These are phyloP conservation scores for Sanghuangporus weigelae DNA, from an alignment of 1,284 basidiomycete species.

Conservation along the genomic window DNA sequence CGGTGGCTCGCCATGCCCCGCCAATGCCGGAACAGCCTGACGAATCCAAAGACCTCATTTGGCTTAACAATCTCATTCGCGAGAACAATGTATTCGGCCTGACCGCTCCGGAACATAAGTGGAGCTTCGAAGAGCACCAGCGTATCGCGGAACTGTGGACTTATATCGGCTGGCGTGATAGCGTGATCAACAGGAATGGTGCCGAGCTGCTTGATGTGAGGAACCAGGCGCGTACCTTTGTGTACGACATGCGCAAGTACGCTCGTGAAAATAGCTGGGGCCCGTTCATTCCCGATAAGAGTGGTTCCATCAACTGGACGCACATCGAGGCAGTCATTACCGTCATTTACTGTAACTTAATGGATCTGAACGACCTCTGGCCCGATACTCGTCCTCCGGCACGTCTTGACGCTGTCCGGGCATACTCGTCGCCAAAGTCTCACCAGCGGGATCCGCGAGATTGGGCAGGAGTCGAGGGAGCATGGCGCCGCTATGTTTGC, in stretches of 20 bases:
- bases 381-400: conserved; percentile 39
- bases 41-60: conserved; percentile 19
- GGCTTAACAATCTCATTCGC: conserved; percentile 7
- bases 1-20: conserved; percentile 37
- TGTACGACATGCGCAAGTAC: conserved; percentile 64
- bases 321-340: conserved; percentile 54
- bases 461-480: conserved; percentile 68
- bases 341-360: conserved; percentile 54
- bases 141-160: conserved; percentile 24
- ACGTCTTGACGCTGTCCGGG: conserved; percentile 44
- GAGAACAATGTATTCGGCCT: conserved; percentile 23
- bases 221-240: conserved; percentile 44
- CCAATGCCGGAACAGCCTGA: conserved; percentile 24
- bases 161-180: conserved; percentile 15
- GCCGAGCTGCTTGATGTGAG: conserved; percentile 27
- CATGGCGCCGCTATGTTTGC: conserved; percentile 63
- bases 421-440: conserved; percentile 45
- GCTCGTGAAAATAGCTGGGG: conserved; percentile 45
- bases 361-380: conserved; percentile 38
- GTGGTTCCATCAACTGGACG: conserved; percentile 47
- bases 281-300: conserved; percentile 36
- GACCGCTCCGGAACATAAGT: conserved; percentile 15
- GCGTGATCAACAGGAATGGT: not conserved
- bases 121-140: conserved; percentile 20
- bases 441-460: conserved; percentile 34